Evolutionary conservation across 805 yeast species (phyloP).

Genomic region (Kluyveromyces lactis): DNA sequence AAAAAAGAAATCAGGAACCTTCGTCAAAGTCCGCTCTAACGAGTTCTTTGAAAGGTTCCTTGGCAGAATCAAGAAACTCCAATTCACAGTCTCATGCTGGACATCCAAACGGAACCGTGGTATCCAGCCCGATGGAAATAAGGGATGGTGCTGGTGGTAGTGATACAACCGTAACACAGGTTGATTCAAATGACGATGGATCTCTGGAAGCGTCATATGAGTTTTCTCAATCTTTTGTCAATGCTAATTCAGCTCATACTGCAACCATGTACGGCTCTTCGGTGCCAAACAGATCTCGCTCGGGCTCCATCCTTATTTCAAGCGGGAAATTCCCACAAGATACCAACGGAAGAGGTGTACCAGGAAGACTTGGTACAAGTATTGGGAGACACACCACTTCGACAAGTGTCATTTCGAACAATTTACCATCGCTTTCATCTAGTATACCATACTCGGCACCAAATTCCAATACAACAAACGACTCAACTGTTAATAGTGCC

Average conservation of each 20-base stretch:
- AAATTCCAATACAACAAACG: conserved; percentile 40
- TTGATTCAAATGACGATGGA: conserved; percentile 19
- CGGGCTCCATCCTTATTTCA: conserved; percentile 19
- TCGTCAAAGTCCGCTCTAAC: conserved; percentile 6
- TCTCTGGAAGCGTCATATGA: conserved; percentile 3
- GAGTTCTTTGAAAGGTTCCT: conserved; percentile 1
- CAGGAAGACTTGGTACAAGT: conserved; percentile 9
- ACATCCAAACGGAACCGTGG: not conserved
- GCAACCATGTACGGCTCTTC: conserved; percentile 22
- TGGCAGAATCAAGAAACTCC: not conserved
- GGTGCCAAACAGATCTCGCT: conserved; percentile 14
- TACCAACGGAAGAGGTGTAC: not conserved
- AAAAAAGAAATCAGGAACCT: conserved; percentile 22
- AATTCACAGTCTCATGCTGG: not conserved
- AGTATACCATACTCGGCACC: conserved; percentile 69
- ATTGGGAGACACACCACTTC: conserved; percentile 8
- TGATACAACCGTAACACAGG: conserved; percentile 15
- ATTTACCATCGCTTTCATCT: conserved; percentile 41
- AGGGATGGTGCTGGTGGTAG: conserved; percentile 4
- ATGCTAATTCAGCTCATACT: conserved; percentile 30
- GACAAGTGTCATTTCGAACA: not conserved
- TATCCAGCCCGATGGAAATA: conserved; percentile 9
- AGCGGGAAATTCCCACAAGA: not conserved
- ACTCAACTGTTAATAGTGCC: conserved; percentile 18
- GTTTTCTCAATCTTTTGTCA: conserved; percentile 25